Base-by-base conservation (phyloP, 345 rosid genomes). In the Arabidopsis arenosa region DNA sequence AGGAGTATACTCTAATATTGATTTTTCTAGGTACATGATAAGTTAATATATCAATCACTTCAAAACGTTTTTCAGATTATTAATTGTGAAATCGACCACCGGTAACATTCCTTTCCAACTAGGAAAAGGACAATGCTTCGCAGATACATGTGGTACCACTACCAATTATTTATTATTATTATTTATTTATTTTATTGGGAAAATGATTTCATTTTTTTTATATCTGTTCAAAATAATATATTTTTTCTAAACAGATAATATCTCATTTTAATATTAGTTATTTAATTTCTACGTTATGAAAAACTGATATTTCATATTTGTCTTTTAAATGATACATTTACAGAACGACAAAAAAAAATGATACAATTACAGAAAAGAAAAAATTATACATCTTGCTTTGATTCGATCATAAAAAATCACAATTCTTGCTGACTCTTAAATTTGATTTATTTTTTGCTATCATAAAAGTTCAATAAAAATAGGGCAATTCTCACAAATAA, bases 21-120 rank as follows among this genome's bases (percentile, higher is more conserved):
- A 12, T 39, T 63, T 44, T 51, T 45, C 9, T 53, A 39, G 35
- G 23, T 28, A 15, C 62, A 53, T 40, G 4, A 44, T 26, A 26
- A 36, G 14, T 52, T 37, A 13, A 21, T 26, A 15, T 49, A 44
- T 15, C 32, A 53, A 51, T 41, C 52, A 37, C n/a, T 9, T 15
- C 3, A 14, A 53, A 68, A 48, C 58, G 9, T 11, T 33, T 65
- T 33, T 5, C 2, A n/a, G 7, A 13, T 9, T 49, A 62, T 51
- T 51, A 40, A 61, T 37, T 37, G 30, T 61, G 75, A 6, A 37
- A 36, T 23, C 32, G 36, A 63, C 48, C 13, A 21, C 56, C 6
- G 63, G 63, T 60, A 33, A 68, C 79, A 75, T 52, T 68, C 79
- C 57, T 32, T 52, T 75, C 79, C 79, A 68, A 68, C 18, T 21